Evolutionary conservation across 73 alveolate species (phyloP).

Genomic region (Uronychia binucleata): DNA sequence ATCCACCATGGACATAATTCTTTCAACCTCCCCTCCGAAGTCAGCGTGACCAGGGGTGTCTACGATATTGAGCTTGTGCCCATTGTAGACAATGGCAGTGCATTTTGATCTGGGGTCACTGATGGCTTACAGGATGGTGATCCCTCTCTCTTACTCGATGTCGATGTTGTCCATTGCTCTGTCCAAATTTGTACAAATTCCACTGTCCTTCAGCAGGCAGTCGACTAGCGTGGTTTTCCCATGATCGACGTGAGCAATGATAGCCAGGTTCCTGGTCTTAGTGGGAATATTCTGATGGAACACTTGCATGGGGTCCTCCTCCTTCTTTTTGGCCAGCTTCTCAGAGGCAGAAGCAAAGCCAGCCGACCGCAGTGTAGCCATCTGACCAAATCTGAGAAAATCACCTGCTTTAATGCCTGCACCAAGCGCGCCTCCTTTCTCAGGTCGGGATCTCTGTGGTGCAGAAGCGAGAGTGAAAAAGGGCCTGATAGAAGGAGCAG

Average conservation of each 20-base stretch:
- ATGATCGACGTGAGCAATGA: slow-evolving; percentile 71
- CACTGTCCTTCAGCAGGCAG: slow-evolving; percentile 72
- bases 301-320: no score
- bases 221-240: slow-evolving; percentile 93
- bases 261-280: slow-evolving; percentile 15
- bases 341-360: no score
- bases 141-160: slow-evolving; percentile 94
- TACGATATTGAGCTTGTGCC: slow-evolving; percentile 74
- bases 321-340: no score
- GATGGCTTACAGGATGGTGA: slow-evolving; percentile 62
- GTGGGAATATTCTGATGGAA: no score
- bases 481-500: no score
- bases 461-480: no score
- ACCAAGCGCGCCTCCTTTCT: no score
- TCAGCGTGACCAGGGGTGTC: slow-evolving; percentile 80
- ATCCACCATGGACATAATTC: slow-evolving; percentile 91
- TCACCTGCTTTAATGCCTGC: no score
- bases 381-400: no score
- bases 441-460: no score
- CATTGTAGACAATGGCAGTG: slow-evolving; percentile 73
- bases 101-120: slow-evolving; percentile 53
- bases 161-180: slow-evolving; percentile 94
- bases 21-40: slow-evolving; percentile 74
- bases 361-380: no score
- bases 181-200: slow-evolving; percentile 64